A percentile compares a stretch with the other conserved stretches of the same genome.
Evolutionary conservation across 2,329 filamentous ascomycete genomes (phyloP).

Genomic region (Alternaria angustiovoidea): DNA sequence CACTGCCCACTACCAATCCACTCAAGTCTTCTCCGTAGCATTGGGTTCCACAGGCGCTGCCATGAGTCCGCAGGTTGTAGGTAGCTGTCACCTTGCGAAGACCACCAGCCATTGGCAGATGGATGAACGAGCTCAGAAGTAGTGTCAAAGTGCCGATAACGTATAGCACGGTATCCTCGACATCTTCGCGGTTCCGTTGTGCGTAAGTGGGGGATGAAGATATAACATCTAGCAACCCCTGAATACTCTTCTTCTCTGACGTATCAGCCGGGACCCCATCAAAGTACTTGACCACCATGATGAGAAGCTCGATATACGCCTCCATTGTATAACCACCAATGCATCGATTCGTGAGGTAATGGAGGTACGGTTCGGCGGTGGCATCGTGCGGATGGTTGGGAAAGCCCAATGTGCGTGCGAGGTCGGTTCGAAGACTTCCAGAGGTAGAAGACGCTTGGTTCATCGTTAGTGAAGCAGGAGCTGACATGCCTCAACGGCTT

Average conservation of each 20-base stretch:
- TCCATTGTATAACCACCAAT: constrained; percentile 15
- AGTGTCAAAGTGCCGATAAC: background rate
- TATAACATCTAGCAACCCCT: background rate
- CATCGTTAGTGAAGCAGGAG: background rate
- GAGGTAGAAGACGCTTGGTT: background rate
- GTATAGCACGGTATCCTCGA: background rate
- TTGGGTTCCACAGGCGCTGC: background rate
- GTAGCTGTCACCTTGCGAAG: background rate
- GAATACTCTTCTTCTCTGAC: too few species aligned
- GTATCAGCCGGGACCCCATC: too few species aligned
- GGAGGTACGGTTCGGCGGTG: constrained; percentile 26
- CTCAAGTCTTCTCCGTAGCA: background rate
- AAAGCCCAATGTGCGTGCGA: constrained; percentile 23
- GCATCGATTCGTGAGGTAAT: constrained; percentile 27
- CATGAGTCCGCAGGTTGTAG: background rate
- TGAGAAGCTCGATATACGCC: constrained; percentile 9
- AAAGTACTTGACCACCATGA: background rate
- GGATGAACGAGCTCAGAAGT: background rate
- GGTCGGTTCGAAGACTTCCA: background rate
- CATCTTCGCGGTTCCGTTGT: background rate
- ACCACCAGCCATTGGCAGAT: background rate
- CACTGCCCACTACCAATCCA: background rate
- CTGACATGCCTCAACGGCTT: background rate
- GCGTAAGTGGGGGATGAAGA: background rate
- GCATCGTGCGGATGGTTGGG: constrained; percentile 11